Evolutionary conservation across 129 eudicot species (phyloP).

Genomic region (Silybum marianum): DNA sequence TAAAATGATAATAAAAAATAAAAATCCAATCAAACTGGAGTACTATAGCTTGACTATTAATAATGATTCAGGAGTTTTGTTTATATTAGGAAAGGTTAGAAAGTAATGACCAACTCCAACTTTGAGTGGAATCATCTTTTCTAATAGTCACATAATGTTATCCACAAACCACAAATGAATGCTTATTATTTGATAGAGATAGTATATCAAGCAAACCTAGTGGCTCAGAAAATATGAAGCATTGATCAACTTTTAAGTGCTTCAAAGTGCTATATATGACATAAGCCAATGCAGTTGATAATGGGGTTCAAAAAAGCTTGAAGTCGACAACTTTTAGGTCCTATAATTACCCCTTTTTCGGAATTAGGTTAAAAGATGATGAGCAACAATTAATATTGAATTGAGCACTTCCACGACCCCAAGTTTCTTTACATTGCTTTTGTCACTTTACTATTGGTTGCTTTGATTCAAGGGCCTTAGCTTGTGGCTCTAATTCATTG

Average conservation of each 20-base stretch:
- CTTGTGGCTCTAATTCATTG: background rate
- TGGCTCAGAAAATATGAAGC: conserved; percentile 20
- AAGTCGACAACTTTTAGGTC: conserved; percentile 21
- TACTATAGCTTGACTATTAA: background rate
- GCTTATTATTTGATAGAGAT: conserved; percentile 15
- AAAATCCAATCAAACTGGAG: background rate
- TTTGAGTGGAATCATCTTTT: conserved; percentile 19
- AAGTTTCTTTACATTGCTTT: background rate
- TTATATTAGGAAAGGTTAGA: background rate
- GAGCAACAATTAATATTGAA: background rate
- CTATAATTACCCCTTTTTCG: conserved; percentile 1
- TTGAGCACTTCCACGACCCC: background rate
- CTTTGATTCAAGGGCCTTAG: background rate
- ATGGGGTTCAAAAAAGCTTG: conserved; percentile 9
- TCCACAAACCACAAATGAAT: conserved; percentile 28
- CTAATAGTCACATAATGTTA: conserved; percentile 25
- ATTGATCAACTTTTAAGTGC: conserved; percentile 20
- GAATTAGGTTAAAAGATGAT: conserved; percentile 25
- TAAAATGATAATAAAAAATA: background rate
- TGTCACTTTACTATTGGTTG: background rate
- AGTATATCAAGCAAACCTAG: conserved; percentile 17
- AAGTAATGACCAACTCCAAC: conserved; percentile 9
- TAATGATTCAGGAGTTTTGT: conserved; percentile 1
- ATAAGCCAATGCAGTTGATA: conserved; percentile 18
- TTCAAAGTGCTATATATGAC: conserved; percentile 21